Conservation (phyloP, 805 yeast species). For the Zygoascus tannicola region DNA sequence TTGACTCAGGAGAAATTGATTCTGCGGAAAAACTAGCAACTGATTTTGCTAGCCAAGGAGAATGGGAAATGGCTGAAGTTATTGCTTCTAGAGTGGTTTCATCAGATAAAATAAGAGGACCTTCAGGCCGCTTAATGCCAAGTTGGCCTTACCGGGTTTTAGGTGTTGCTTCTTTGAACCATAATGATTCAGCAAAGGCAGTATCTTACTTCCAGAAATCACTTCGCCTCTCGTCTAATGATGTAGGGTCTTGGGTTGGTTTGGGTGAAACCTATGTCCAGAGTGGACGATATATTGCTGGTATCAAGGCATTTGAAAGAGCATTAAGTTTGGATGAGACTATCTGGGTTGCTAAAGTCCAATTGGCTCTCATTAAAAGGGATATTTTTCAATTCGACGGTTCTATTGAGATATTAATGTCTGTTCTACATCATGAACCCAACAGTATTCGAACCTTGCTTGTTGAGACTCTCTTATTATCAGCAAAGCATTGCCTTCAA, state of each 20-base stretch:
- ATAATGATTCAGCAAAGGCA: constrained; percentile 65
- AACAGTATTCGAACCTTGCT: constrained; percentile 22
- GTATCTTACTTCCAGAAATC: constrained; percentile 86
- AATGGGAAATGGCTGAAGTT: constrained; percentile 80
- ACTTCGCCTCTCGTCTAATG: constrained; percentile 54
- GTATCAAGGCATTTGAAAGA: constrained; percentile 67
- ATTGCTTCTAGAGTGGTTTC: constrained; percentile 58
- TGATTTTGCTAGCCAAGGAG: constrained; percentile 54
- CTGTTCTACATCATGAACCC: constrained; percentile 35
- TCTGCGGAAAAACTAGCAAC: constrained; percentile 69
- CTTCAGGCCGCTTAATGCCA: constrained; percentile 8
- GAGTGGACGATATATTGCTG: constrained; percentile 82
- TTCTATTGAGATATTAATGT: constrained; percentile 41
- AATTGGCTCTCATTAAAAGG: constrained; percentile 57
- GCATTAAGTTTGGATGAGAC: constrained; percentile 46
- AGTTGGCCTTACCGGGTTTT: constrained; percentile 84
- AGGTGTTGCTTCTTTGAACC: constrained; percentile 68
- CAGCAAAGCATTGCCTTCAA: constrained; percentile 41
- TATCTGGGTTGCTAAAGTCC: constrained; percentile 55
- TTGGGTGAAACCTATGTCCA: constrained; percentile 91
- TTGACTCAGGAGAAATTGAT: constrained; percentile 62
- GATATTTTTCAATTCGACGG: constrained; percentile 57
- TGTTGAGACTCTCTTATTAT: constrained; percentile 43
- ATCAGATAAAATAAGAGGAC: constrained; percentile 42
- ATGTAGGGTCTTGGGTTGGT: constrained; percentile 82